Base-by-base conservation (phyloP, 1,284 basidiomycete genomes). In the Pseudozyma sp. region DNA sequence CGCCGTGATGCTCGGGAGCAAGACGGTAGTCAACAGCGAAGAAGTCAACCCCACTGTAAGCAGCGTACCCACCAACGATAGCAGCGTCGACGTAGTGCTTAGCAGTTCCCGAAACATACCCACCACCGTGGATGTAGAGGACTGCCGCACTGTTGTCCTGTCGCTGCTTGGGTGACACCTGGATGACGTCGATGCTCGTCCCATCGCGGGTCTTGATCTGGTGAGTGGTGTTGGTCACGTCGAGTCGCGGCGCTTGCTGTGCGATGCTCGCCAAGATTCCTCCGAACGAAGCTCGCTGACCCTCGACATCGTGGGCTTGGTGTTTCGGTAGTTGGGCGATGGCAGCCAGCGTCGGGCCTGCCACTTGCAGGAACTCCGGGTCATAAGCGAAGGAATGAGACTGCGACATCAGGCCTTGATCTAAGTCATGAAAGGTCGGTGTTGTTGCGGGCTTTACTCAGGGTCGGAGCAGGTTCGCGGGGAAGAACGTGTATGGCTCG, bases 11-110 rank as follows among this genome's bases (percentile, higher is more conserved):
- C 49, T 64, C 59, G 8, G 68, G 68, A 13, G 68, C 61, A 36
- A 52, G 61, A 8, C 68, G 68, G 44, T 70, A 70, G 10, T 70
- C 62, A 12, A 65, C 53, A 12, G 43, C 35, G 49, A 70, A 70
- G 34, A 70, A 44, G 36, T 21, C 25, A 16, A 54, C 39, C 14
- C 57, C 61, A 16, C 52, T 60, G 6, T 49, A 45, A 7, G 12
- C 39, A 6, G 49, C 58, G 43, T 42, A 13, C 0, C 12, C n/a
- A 7, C n/a, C 19, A 3, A 67, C n/a, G 11, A 51, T 35, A 1
- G 58, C 58, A 6, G 53, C 43, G 2, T 49, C 58, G 2, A 64
- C 44, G 11, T 44, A 70, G 9, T 34, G 34, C 2, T 38, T 21
- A 3, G 62, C 68, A 13, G 68, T 56, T 19, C 52, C 57, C 10